Conservation (phyloP, 768 basidiomycete genomes). For the Xanthoconium purpureum region DNA sequence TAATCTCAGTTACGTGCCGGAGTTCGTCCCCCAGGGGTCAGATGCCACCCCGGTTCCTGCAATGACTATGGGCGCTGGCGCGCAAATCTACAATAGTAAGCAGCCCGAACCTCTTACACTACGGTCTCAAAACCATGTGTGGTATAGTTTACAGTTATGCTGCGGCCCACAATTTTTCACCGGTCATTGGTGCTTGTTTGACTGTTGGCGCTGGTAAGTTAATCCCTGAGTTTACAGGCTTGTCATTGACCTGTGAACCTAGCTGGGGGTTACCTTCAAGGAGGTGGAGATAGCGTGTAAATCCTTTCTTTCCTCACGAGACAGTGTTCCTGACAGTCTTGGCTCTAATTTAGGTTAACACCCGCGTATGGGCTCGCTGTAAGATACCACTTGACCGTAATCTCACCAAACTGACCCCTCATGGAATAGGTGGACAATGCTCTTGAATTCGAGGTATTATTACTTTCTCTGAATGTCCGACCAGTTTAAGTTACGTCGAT, state of each 20-base stretch:
- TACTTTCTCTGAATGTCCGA: neutral
- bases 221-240: neutral
- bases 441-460: conserved; percentile 37
- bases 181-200: conserved; percentile 17
- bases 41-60: conserved; percentile 12
- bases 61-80: conserved; percentile 19
- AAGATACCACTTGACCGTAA: neutral
- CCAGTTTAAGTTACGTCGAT: neutral
- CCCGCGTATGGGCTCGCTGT: conserved; percentile 44
- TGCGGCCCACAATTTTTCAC: conserved; percentile 11
- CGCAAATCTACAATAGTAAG: conserved; percentile 14
- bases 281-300: conserved; percentile 44
- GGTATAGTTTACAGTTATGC: conserved; percentile 20
- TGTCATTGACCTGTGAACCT: neutral
- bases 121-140: neutral
- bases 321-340: neutral
- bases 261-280: conserved; percentile 50
- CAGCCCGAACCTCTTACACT: neutral
- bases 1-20: conserved; percentile 10
- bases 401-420: neutral
- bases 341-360: conserved; percentile 22
- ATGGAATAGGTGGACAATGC: conserved; percentile 41
- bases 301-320: neutral
- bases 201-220: conserved; percentile 20
- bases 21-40: conserved; percentile 22